Evolutionary conservation across 2,329 filamentous ascomycete species (phyloP).

Genomic region (Didymella keratinophila): DNA sequence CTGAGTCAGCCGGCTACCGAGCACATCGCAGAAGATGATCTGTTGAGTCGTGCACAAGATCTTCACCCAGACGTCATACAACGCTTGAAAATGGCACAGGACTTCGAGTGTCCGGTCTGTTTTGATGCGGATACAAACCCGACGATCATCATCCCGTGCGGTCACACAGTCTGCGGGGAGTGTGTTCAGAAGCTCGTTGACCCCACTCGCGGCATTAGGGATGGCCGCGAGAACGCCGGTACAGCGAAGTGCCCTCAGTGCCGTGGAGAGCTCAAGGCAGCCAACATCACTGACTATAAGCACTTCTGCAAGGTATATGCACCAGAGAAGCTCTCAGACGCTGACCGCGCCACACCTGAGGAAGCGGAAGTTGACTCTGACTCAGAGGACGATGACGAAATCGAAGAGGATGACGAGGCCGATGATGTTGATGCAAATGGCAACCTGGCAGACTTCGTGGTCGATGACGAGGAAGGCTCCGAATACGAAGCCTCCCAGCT

Average conservation of each 20-base stretch:
- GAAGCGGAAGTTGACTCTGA: conserved; percentile 34
- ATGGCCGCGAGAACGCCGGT: conserved; percentile 63
- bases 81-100: conserved; percentile 68
- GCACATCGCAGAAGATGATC: conserved; percentile 60
- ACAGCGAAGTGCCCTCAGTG: conserved; percentile 78
- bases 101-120: conserved; percentile 83
- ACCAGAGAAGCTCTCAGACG: conserved; percentile 57
- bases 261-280: conserved; percentile 70
- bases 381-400: conserved; percentile 50
- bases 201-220: conserved; percentile 63
- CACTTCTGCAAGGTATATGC: conserved; percentile 78
- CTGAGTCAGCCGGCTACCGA: conserved; percentile 71
- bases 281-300: conserved; percentile 75
- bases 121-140: conserved; percentile 78
- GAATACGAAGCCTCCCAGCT: conserved; percentile 22
- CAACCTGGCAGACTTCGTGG: conserved; percentile 63
- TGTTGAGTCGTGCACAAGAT: conserved; percentile 68
- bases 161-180: conserved; percentile 79
- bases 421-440: conserved; percentile 46
- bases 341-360: conserved; percentile 22
- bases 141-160: conserved; percentile 81
- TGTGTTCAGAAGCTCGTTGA: conserved; percentile 76
- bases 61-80: conserved; percentile 68
- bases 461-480: conserved; percentile 56
- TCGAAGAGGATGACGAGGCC: conserved; percentile 54